Base-by-base conservation (phyloP, 371 early-diverging fungal genomes). In the Zychaea mexicana region DNA sequence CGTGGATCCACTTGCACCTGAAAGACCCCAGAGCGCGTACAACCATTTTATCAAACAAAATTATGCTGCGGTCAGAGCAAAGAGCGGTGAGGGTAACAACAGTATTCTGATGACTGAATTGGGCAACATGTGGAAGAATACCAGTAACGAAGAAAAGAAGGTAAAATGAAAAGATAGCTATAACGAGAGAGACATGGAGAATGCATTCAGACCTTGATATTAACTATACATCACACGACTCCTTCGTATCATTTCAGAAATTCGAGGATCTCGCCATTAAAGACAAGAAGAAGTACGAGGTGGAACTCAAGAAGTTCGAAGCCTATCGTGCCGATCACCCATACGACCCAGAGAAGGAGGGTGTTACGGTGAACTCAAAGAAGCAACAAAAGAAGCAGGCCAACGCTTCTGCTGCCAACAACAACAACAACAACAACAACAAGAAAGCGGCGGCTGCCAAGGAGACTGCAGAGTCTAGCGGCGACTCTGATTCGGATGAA, bases 21-120 rank as follows among this genome's bases (percentile, higher is more conserved):
- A 49, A 49, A 49, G 26, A 24, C 22, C 49, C 6, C 49, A 49
- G 24, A 49, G 49, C 49, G 49, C 49, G 49, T 49, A 49, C n/a
- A 49, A 49, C n/a, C 49, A 49, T 49, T 49, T 49, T 3, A 49
- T 49, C 22, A 49, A 49, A 24, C 22, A 49, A 24, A 49, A 49
- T 13, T 49, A 49, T 24, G 22, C 49, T 9, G 22, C 49, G 6
- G 24, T 24, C 49, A 42, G n/a, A 6, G 22, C 19, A 49, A 24
- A 49, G 26, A n/a, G n/a, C n/a, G 10, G 7, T 49, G 9, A 49
- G 9, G 26, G 49, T 9, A 24, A 49, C 22, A 49, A 49, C 22
- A 19, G 49, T 4, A 24, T 2, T 4, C 3, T 49, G 9, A 49
- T 49, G 49, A 49, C 49, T 9, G 22, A 24, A 24, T 49, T 49